A percentile compares a stretch with the other conserved stretches of the same genome.
Conservation (phyloP, 495 filamentous ascomycete species). For the Tuber umbilicatum region DNA sequence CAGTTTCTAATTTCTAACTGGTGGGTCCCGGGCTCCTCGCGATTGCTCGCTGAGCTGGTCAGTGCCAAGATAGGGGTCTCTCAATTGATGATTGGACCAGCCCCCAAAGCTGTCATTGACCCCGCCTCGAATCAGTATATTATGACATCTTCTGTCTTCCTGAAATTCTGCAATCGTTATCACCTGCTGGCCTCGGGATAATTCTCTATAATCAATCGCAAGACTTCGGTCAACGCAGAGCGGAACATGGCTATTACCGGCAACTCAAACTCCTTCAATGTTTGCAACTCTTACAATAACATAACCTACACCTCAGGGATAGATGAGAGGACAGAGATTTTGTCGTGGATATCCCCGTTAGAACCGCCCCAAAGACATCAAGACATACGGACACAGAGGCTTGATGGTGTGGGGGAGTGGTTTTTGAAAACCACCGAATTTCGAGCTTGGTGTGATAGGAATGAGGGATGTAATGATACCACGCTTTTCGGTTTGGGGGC, state of each 20-base stretch:
- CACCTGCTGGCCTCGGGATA: neutral
- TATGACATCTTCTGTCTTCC: neutral
- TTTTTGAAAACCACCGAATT: neutral
- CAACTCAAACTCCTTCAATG: conserved; percentile 3
- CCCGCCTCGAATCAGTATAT: neutral
- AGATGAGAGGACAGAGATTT: neutral
- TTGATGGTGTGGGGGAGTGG: neutral
- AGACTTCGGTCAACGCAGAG: neutral
- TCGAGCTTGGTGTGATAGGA: neutral
- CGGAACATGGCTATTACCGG: neutral
- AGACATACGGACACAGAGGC: neutral
- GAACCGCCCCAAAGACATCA: neutral
- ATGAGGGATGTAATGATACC: neutral
- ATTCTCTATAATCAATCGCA: neutral
- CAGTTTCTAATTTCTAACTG: neutral
- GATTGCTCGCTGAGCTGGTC: conserved; percentile 1
- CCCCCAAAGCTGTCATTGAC: neutral
- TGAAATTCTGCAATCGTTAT: neutral
- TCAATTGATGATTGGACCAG: neutral
- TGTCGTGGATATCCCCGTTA: neutral
- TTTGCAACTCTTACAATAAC: neutral
- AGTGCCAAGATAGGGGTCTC: neutral
- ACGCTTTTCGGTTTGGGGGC: neutral
- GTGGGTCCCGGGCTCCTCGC: neutral
- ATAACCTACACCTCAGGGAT: neutral